These are phyloP conservation scores for Trichoderma lentiforme DNA, from an alignment of 2,329 filamentous ascomycete species.

Conservation along the genomic window DNA sequence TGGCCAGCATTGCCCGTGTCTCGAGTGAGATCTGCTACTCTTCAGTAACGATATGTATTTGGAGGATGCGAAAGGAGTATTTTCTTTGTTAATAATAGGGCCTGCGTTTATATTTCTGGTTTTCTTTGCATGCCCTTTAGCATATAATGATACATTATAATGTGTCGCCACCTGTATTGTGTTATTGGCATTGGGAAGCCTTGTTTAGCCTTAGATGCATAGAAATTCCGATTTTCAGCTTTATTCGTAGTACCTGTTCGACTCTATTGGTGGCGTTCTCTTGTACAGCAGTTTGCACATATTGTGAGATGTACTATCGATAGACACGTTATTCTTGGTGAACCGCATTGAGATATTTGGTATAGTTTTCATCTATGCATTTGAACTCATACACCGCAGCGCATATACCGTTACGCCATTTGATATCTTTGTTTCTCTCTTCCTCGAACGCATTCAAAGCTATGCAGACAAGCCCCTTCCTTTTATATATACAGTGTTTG, in stretches of 20 bases:
- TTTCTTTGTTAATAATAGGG: neutral
- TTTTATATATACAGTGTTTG: neutral
- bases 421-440: neutral
- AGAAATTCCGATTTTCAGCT: neutral
- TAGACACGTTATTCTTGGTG: constrained; percentile 1
- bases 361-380: constrained; percentile 8
- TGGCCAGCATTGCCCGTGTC: constrained; percentile 28
- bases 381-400: neutral
- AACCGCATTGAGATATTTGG: neutral
- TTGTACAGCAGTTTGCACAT: neutral
- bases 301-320: neutral
- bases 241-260: neutral
- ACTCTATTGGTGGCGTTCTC: neutral
- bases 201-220: neutral
- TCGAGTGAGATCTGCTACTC: constrained; percentile 24
- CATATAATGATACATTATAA: neutral
- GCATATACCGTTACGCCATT: neutral
- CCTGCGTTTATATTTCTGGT: neutral
- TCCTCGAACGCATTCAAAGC: neutral
- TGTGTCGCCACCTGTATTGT: neutral
- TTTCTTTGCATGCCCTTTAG: neutral
- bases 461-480: neutral
- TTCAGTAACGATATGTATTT: constrained; percentile 1
- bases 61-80: neutral
- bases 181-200: neutral